Percentiles rank a stretch among this genome's conserved stretches.
phyloP scores from a whole-genome alignment of 139 green algal species.

The Asterochloris erici region DNA sequence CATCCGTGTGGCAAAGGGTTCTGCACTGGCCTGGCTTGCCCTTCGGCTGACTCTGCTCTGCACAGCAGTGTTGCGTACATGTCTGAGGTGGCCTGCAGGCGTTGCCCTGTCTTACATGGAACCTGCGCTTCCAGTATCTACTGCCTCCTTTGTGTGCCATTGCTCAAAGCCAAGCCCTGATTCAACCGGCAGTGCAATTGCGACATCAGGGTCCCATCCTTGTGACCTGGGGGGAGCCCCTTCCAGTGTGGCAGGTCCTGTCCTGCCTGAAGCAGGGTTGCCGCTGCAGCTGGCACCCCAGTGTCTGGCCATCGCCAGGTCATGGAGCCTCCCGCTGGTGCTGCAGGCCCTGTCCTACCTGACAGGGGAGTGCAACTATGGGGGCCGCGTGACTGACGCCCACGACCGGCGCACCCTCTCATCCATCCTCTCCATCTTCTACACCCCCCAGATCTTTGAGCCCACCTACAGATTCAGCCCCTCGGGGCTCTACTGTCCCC shows the following conservation, averaged over 20 bases:
- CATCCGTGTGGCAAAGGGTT: no score
- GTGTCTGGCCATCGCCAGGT: slow-evolving; percentile 31
- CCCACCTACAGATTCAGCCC: slow-evolving; percentile 54
- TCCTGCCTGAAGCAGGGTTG: slow-evolving; percentile 69
- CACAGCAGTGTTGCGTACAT: no score
- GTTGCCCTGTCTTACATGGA: no score
- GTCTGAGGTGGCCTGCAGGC: no score
- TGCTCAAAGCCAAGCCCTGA: no score
- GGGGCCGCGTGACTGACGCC: slow-evolving; percentile 69
- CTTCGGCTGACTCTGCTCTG: no score
- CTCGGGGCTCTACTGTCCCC: slow-evolving; percentile 53
- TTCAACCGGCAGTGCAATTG: no score
- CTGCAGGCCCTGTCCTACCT: slow-evolving; percentile 73
- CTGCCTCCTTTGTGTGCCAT: no score
- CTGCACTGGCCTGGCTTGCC: no score
- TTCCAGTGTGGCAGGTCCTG: slow-evolving; percentile 51
- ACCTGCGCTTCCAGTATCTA: no score
- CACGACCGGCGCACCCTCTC: slow-evolving; percentile 50
- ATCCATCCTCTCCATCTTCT: slow-evolving; percentile 34
- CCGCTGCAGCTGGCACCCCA: slow-evolving; percentile 63
- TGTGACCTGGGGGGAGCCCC: no score
- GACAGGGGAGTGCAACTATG: slow-evolving; percentile 79
- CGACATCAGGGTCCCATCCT: no score
- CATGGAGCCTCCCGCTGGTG: slow-evolving; percentile 51
- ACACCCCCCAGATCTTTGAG: slow-evolving; percentile 38